Conservation (phyloP, 306 rosid genomes). For the Prunus campanulata region DNA sequence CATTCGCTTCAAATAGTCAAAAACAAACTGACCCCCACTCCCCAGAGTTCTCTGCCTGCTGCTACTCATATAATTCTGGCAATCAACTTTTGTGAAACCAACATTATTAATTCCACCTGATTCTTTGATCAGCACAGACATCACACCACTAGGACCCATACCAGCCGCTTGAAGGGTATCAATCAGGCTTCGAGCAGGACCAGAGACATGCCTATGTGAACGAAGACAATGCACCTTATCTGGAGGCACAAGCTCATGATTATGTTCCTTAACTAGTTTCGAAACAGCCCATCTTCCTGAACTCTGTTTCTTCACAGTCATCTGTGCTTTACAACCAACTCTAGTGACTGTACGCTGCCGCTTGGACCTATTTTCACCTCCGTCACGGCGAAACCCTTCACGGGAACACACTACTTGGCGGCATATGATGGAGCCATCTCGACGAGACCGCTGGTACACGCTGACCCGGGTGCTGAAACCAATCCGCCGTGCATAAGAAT, state of each 20-base stretch:
- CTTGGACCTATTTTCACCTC: constrained; percentile 33
- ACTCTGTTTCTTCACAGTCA: constrained; percentile 41
- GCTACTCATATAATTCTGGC: constrained; percentile 44
- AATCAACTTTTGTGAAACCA: constrained; percentile 40
- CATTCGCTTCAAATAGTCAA: constrained; percentile 39
- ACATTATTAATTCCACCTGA: constrained; percentile 35
- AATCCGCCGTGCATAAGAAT: constrained; percentile 31
- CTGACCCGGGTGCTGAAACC: constrained; percentile 45
- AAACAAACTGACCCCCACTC: constrained; percentile 33
- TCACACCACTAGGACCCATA: constrained; percentile 42
- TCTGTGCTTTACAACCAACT: constrained; percentile 43
- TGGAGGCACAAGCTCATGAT: constrained; percentile 35
- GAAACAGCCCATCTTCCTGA: constrained; percentile 39
- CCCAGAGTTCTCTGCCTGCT: constrained; percentile 41
- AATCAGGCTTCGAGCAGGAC: constrained; percentile 38
- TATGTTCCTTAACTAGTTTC: constrained; percentile 36
- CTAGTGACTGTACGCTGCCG: constrained; percentile 38
- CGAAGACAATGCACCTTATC: constrained; percentile 43
- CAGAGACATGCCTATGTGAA: constrained; percentile 39
- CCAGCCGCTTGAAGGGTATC: constrained; percentile 43
- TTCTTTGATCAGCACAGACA: constrained; percentile 38
- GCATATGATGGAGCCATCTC: constrained; percentile 43
- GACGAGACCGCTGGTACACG: constrained; percentile 41
- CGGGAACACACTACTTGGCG: constrained; percentile 42
- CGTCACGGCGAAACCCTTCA: constrained; percentile 37